phyloP scores from a whole-genome alignment of 306 rosid genomes.

The Prunus mongolica region DNA sequence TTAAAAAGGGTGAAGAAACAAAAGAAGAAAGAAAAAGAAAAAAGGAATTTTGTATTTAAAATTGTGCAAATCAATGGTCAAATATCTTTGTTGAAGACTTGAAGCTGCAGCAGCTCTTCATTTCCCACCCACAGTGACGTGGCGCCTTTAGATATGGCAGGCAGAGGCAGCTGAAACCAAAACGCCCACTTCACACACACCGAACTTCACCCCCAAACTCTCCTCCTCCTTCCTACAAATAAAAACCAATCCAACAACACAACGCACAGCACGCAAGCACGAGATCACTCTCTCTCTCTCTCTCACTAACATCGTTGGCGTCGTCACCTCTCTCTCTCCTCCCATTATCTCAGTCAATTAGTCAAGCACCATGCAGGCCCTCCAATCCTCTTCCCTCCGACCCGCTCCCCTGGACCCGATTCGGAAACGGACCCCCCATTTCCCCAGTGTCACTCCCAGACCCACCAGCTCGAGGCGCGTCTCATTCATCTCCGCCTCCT shows the following conservation, averaged over 20 bases:
- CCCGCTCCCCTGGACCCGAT: constrained; percentile 51
- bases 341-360: not conserved
- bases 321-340: constrained; percentile 18
- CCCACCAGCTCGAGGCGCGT: constrained; percentile 13
- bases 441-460: constrained; percentile 14
- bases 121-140: not conserved
- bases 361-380: constrained; percentile 50
- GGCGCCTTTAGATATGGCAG: not conserved
- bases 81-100: not conserved
- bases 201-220: not conserved
- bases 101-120: not conserved
- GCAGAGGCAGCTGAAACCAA: not conserved
- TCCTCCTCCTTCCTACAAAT: not conserved
- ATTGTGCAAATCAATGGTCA: no score
- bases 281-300: not conserved
- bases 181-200: not conserved
- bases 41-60: not conserved
- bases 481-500: constrained; percentile 49
- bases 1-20: no score
- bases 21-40: not conserved
- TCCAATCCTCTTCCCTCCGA: constrained; percentile 51
- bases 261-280: not conserved
- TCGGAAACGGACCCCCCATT: constrained; percentile 21
- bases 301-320: constrained; percentile 20
- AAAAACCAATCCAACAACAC: not conserved